These are phyloP conservation scores for Apiotrichum montevideense DNA, from an alignment of 1,284 basidiomycete genomes.

Conservation along the genomic window DNA sequence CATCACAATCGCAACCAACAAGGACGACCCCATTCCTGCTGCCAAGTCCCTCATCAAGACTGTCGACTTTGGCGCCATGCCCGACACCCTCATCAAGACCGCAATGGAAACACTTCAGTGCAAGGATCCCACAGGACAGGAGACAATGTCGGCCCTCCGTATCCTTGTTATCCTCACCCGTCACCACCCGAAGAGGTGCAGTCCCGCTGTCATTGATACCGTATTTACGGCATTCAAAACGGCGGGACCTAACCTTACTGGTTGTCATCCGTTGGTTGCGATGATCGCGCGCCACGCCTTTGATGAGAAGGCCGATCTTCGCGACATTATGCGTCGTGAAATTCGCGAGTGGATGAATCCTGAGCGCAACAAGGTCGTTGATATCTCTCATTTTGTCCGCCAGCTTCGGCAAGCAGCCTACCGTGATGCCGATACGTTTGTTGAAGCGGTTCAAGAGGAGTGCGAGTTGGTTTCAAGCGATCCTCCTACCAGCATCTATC, in stretches of 20 bases:
- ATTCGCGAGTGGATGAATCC: conserved; percentile 69
- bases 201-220: conserved; percentile 57
- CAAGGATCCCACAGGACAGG: conserved; percentile 54
- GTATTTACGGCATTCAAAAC: conserved; percentile 59
- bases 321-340: conserved; percentile 72
- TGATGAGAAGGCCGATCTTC: conserved; percentile 66
- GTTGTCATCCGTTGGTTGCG: conserved; percentile 75
- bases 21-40: conserved; percentile 7
- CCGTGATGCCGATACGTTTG: conserved; percentile 71
- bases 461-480: conserved; percentile 67
- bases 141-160: conserved; percentile 69
- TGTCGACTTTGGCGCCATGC: conserved; percentile 36
- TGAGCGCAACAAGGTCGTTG: conserved; percentile 62
- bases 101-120: conserved; percentile 62
- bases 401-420: conserved; percentile 73
- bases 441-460: conserved; percentile 63
- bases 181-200: conserved; percentile 60
- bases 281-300: conserved; percentile 85
- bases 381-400: conserved; percentile 67
- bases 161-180: conserved; percentile 76
- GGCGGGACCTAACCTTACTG: conserved; percentile 45
- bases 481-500: conserved; percentile 53
- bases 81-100: conserved; percentile 61
- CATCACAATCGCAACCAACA: conserved; percentile 35
- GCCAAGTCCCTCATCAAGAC: conserved; percentile 2